A percentile compares a stretch with the other conserved stretches of the same genome.
Evolutionary conservation across 257 asterid species (phyloP).

Genomic region (Rauvolfia tetraphylla): DNA sequence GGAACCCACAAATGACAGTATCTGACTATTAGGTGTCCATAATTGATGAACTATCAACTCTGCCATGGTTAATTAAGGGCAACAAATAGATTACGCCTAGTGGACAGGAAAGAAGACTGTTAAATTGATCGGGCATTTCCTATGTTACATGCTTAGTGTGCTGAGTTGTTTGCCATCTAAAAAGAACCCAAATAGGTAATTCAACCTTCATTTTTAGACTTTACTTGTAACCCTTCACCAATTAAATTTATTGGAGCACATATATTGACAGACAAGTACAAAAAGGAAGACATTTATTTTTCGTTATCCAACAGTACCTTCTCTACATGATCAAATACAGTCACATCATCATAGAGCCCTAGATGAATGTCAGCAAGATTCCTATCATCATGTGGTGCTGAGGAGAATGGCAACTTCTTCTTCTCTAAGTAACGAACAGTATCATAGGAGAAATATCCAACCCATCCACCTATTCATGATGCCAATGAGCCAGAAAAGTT

Average conservation of each 20-base stretch:
- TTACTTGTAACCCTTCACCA: neutral
- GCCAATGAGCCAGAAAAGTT: neutral
- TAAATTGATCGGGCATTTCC: neutral
- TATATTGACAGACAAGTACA: neutral
- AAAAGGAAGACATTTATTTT: constrained; percentile 8
- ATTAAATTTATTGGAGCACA: neutral
- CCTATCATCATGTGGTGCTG: constrained; percentile 70
- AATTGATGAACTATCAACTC: neutral
- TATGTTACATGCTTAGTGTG: neutral
- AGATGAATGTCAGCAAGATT: constrained; percentile 81
- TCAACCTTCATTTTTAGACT: neutral
- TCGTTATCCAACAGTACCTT: constrained; percentile 46
- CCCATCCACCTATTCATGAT: constrained; percentile 82
- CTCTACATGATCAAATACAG: constrained; percentile 85
- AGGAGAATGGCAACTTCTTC: constrained; percentile 61
- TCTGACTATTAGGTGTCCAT: neutral
- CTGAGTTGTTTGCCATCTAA: neutral
- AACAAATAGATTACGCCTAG: neutral
- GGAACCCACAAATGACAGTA: too few species aligned
- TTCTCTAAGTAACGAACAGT: constrained; percentile 74
- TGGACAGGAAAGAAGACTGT: neutral
- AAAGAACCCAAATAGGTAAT: neutral
- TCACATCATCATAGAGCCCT: constrained; percentile 78
- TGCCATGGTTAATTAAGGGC: neutral
- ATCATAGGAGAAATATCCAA: constrained; percentile 88